phyloP scores from a whole-genome alignment of 148 eudicot genomes.

The Polygonum maritimum region DNA sequence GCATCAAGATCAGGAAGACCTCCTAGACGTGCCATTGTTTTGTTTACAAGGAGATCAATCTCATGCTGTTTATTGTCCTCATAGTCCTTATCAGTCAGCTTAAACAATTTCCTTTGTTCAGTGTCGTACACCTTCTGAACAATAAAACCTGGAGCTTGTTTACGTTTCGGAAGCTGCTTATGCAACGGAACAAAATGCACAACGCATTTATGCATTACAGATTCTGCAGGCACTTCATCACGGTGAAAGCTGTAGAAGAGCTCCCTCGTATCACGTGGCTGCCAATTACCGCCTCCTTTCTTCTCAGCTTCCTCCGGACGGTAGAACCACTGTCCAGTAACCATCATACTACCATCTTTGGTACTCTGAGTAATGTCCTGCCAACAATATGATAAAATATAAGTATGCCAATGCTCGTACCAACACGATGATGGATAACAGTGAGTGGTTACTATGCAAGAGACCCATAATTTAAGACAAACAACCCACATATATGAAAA shows the following conservation, averaged over 20 bases:
- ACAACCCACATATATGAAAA: background rate
- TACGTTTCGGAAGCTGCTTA: conserved; percentile 80
- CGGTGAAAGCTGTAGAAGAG: conserved; percentile 93
- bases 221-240: conserved; percentile 94
- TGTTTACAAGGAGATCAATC: conserved; percentile 79
- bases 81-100: conserved; percentile 88
- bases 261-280: conserved; percentile 75
- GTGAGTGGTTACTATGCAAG: background rate
- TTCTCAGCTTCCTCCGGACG: conserved; percentile 95
- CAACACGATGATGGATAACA: background rate
- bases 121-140: conserved; percentile 94
- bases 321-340: conserved; percentile 94
- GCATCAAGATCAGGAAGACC: conserved; percentile 64
- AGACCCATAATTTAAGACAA: background rate
- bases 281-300: conserved; percentile 85
- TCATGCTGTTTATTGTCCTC: conserved; percentile 82
- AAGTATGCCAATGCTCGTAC: background rate
- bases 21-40: conserved; percentile 67
- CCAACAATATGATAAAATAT: conserved; percentile 3
- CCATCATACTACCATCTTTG: conserved; percentile 51
- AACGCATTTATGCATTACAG: conserved; percentile 95
- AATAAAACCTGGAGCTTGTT: conserved; percentile 77
- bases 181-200: conserved; percentile 81
- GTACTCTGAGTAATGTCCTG: conserved; percentile 63
- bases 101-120: conserved; percentile 59